Conservation (phyloP, 108 stramenopile genomes). For the Skeletonema grethae region DNA sequence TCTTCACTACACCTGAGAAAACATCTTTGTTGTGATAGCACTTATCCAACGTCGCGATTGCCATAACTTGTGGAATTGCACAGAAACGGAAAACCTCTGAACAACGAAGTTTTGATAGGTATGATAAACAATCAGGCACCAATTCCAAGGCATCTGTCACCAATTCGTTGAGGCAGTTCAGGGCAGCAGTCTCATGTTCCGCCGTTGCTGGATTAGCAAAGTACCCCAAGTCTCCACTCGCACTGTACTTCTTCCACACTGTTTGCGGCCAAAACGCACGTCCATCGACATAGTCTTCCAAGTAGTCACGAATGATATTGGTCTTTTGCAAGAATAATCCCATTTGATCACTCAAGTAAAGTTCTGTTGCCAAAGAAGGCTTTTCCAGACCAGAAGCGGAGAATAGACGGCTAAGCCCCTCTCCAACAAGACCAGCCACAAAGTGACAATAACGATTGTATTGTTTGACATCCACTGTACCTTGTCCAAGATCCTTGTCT, state of each 20-base stretch:
- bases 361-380: slow-evolving; percentile 57
- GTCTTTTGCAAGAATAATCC: slow-evolving; percentile 99
- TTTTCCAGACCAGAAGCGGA: slow-evolving; percentile 80
- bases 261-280: slow-evolving; percentile 98
- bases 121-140: slow-evolving; percentile 92
- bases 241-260: slow-evolving; percentile 91
- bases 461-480: slow-evolving; percentile 84
- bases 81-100: slow-evolving; percentile 96
- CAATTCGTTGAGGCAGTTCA: slow-evolving; percentile 93
- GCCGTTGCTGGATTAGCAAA: slow-evolving; percentile 70
- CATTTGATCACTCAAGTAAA: slow-evolving; percentile 94
- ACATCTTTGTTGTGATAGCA: slow-evolving; percentile 92
- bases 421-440: slow-evolving; percentile 98
- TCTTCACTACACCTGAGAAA: slow-evolving; percentile 98
- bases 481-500: slow-evolving; percentile 95
- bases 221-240: slow-evolving; percentile 82
- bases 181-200: slow-evolving; percentile 51
- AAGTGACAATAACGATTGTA: slow-evolving; percentile 99
- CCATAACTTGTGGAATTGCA: slow-evolving; percentile 99
- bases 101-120: slow-evolving; percentile 86
- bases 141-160: slow-evolving; percentile 96
- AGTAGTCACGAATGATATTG: slow-evolving; percentile 99
- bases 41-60: slow-evolving; percentile 98
- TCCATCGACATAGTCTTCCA: slow-evolving; percentile 99
- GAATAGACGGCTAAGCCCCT: slow-evolving; percentile 97